Percentiles rank a stretch among this genome's conserved stretches.
Conservation (phyloP, 148 eudicot species). For the Rhododendron griersonianum region DNA sequence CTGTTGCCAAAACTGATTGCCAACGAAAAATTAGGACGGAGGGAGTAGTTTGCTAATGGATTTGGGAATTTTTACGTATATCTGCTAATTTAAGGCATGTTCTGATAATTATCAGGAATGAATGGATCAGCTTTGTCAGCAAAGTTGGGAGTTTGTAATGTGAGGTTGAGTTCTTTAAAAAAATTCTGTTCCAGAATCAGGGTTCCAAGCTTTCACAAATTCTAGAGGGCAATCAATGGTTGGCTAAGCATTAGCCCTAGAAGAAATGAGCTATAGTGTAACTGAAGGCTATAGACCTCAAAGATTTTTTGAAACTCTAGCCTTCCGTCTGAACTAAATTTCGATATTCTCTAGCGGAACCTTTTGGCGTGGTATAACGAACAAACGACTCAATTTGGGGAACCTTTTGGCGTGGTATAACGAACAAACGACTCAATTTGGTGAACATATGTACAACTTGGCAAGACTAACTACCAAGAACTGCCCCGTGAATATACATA, state of each 20-base stretch:
- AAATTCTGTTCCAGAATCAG: neutral
- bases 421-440: too few species aligned
- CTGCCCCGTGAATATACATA: too few species aligned
- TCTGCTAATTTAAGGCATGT: neutral
- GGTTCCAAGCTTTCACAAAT: neutral
- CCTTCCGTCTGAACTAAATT: neutral
- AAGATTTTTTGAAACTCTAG: neutral
- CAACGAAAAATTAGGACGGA: neutral
- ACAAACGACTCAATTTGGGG: too few species aligned
- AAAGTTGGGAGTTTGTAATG: neutral
- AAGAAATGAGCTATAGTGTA: neutral
- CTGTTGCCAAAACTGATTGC: neutral
- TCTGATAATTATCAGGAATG: neutral
- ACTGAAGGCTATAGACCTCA: neutral
- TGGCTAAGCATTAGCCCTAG: neutral
- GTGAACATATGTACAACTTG: too few species aligned
- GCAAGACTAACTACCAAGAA: too few species aligned
- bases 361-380: too few species aligned
- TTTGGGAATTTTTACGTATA: neutral
- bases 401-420: too few species aligned
- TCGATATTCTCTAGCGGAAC: too few species aligned
- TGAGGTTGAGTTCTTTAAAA: neutral
- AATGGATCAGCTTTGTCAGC: neutral
- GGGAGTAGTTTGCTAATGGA: neutral
- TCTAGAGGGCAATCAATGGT: neutral